Base-by-base conservation (phyloP, 129 eudicot genomes). In the Artemisia annua region DNA sequence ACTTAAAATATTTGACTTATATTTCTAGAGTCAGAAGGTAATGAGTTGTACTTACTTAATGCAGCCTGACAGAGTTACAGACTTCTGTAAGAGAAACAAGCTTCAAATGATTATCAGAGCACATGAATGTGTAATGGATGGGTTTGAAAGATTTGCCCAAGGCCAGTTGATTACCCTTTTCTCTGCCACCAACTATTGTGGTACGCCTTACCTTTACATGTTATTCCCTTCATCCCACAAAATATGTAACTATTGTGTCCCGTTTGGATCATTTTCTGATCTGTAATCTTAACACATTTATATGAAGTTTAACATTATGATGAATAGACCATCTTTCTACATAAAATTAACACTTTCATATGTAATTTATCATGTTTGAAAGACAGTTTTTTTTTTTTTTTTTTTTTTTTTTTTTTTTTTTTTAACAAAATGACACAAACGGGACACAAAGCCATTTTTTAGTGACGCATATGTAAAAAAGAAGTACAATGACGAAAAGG, bases 161-260 rank as follows among this genome's bases (percentile, higher is more conserved):
- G 98, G 98, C 61, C 96, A 93, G 82, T 80, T 93, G 83, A 89
- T 93, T 73, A 93, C 98, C 46, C 96, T 93, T 72, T 93, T 93
- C 70, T 93, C 98, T 11, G 98, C 98, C 12, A 93, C 98, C n/a
- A 93, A 89, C 83, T 93, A 93, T 83, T 93, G 98, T 60, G 98
- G 98, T 87, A 87, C 43, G 79, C 65, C 55, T 43, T 66, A 0
- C 11, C 62, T 50, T 68, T 60, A 59, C 72, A 35, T 4, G 61
- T 67, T 76, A 44, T 44, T 24, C 54, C 13, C 58, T 57, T 12
- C 50, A 7, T 48, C 44, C n/a, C 11, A 26, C 8, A 22, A 4
- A 22, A 22, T 48, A n/a, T 46, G 12, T 16, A 19, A 16, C 32
- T 55, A 22, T n/a, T 35, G 44, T 35, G 44, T 30, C 35, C 35